Evolutionary conservation across 2,329 filamentous ascomycete genomes (phyloP).

Genomic region (Saccharata proteae): DNA sequence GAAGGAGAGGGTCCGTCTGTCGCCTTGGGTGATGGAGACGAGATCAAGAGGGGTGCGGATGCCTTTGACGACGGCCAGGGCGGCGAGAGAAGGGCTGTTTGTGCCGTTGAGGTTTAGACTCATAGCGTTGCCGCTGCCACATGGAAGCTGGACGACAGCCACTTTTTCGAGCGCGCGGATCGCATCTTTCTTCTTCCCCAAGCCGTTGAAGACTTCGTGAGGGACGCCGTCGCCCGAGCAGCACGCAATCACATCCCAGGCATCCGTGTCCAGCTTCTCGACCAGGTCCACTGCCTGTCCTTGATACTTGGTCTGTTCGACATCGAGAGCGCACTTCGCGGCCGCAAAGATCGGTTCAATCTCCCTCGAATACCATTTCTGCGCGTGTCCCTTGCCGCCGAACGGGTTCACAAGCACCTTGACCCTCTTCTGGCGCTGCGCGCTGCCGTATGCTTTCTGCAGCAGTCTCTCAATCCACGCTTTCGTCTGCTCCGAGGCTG

Average conservation of each 20-base stretch:
- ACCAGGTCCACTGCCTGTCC: constrained; percentile 68
- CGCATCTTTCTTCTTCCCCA: constrained; percentile 67
- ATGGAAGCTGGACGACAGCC: constrained; percentile 78
- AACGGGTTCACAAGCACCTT: constrained; percentile 88
- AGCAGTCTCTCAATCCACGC: constrained; percentile 56
- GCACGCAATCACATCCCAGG: constrained; percentile 74
- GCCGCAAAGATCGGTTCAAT: constrained; percentile 75
- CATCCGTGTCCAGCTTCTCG: constrained; percentile 61
- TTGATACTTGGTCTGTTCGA: constrained; percentile 56
- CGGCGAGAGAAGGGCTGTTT: constrained; percentile 59
- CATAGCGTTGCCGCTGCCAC: constrained; percentile 90
- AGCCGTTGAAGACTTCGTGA: constrained; percentile 89
- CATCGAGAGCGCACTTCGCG: constrained; percentile 63
- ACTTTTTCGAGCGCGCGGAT: constrained; percentile 60
- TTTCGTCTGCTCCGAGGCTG: constrained; percentile 36
- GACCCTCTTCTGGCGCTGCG: constrained; percentile 60
- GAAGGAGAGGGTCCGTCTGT: constrained; percentile 66
- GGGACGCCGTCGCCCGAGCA: constrained; percentile 88
- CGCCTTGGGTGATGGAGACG: constrained; percentile 74
- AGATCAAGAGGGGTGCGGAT: constrained; percentile 74
- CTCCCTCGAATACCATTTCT: constrained; percentile 59
- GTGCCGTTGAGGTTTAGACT: constrained; percentile 82
- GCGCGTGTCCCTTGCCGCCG: constrained; percentile 68
- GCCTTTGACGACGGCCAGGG: constrained; percentile 78
- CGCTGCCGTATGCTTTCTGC: constrained; percentile 55